These are phyloP conservation scores for Clohesyomyces aquaticus DNA, from an alignment of 495 filamentous ascomycete species.

Conservation along the genomic window DNA sequence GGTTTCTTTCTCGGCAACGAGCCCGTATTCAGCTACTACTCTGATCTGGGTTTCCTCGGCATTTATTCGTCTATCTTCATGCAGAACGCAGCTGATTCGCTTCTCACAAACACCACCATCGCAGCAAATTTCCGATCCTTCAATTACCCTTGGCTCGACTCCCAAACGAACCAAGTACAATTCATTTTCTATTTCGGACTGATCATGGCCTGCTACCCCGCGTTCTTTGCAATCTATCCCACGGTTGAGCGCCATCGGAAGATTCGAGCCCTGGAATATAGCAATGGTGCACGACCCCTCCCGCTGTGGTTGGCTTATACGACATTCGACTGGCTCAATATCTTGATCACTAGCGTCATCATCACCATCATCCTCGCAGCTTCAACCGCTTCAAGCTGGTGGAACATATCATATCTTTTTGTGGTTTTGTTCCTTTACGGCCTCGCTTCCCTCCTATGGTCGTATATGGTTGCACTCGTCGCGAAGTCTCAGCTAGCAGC, in stretches of 20 bases:
- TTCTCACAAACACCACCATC: slow-evolving; percentile 58
- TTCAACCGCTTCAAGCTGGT: slow-evolving; percentile 66
- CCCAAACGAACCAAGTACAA: slow-evolving; percentile 69
- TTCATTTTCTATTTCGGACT: slow-evolving; percentile 78
- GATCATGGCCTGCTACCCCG: slow-evolving; percentile 73
- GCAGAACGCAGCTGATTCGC: slow-evolving; percentile 18
- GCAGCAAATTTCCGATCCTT: slow-evolving; percentile 52
- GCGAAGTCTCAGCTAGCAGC: slow-evolving; percentile 69
- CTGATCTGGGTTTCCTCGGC: slow-evolving; percentile 23
- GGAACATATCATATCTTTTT: slow-evolving; percentile 74
- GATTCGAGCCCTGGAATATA: slow-evolving; percentile 34
- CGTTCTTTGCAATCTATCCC: slow-evolving; percentile 84
- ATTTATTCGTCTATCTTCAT: neutral
- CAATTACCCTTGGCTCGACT: slow-evolving; percentile 65
- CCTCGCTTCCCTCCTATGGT: slow-evolving; percentile 66
- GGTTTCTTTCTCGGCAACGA: slow-evolving; percentile 72
- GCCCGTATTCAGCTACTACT: slow-evolving; percentile 66
- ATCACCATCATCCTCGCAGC: slow-evolving; percentile 66
- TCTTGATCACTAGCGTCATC: slow-evolving; percentile 62
- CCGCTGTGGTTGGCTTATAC: slow-evolving; percentile 78
- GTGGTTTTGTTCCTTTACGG: slow-evolving; percentile 76
- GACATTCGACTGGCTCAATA: slow-evolving; percentile 73
- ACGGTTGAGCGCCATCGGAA: slow-evolving; percentile 68
- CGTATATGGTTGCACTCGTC: slow-evolving; percentile 76
- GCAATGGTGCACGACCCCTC: slow-evolving; percentile 62